Conservation (phyloP, 2,329 filamentous ascomycete species). For the Purpureocillium lavendulum region DNA sequence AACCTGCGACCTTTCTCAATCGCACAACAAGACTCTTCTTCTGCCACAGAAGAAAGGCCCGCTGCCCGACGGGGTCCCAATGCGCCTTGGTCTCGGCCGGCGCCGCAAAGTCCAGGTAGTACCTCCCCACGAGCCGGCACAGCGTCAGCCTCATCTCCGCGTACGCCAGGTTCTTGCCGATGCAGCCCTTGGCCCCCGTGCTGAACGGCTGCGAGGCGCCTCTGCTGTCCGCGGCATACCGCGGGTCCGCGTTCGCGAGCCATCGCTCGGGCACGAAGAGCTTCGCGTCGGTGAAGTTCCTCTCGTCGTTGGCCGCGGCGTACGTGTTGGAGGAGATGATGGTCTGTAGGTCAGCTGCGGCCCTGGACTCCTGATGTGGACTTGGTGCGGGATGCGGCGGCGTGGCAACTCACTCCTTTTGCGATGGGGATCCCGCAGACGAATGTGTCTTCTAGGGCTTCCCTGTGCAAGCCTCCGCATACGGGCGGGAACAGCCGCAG, state of each 20-base stretch:
- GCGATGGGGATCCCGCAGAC: neutral
- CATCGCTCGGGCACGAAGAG: conserved; percentile 38
- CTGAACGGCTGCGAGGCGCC: conserved; percentile 37
- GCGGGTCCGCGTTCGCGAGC: conserved; percentile 17
- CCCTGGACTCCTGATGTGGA: no score
- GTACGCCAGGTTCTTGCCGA: conserved; percentile 35
- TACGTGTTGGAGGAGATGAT: neutral
- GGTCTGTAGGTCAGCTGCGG: neutral
- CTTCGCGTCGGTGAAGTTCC: conserved; percentile 33
- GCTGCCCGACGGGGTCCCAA: no score
- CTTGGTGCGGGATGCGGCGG: no score
- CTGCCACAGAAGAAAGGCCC: no score
- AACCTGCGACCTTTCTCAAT: no score
- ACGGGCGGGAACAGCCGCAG: conserved; percentile 27
- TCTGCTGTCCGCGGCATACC: conserved; percentile 28
- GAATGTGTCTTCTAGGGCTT: neutral
- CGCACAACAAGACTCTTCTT: no score
- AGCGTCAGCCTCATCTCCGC: conserved; percentile 1
- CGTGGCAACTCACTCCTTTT: neutral
- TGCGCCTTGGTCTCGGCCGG: no score
- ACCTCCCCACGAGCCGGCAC: no score
- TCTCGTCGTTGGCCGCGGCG: conserved; percentile 24
- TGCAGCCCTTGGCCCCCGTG: conserved; percentile 38
- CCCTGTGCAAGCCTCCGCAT: conserved; percentile 8
- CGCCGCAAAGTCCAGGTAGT: no score